Evolutionary conservation across 768 basidiomycete genomes (phyloP), one percentile per base, ranked within the genome.

Genomic region (Suillus decipiens): DNA sequence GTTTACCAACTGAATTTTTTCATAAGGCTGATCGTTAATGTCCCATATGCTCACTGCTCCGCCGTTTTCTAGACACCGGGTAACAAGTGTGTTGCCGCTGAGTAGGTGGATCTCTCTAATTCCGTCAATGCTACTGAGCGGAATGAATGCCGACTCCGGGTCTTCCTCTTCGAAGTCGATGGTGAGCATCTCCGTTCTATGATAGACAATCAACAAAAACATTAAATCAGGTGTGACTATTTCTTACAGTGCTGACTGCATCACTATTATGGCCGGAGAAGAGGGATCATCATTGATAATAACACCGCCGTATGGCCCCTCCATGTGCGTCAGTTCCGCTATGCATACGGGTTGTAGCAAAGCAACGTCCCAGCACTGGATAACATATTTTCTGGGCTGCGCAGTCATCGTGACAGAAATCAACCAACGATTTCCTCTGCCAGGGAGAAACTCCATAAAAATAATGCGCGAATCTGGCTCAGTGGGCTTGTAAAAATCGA

Each of bases 281-380:
- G 63, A 64, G 0, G 72, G 66, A 39, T 78, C 77, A 3, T 78
- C 75, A 62, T 87, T 88, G 45, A 86, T 72, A 7, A 77, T 76
- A 65, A 84, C 71, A 11, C 81, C 80, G n/a, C 77, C 72, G 47
- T 82, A 78, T 12, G 73, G 75, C 5, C 67, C 71, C 36, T 79
- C 73, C 37, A 60, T 68, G 66, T 68, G 73, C 1, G 17, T 61
- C 57, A 78, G 77, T 6, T 73, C 68, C 1, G 86, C 86, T 39
- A 86, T 68, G 64, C 81, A 84, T 9, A 57, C 65, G 0, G 82
- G 79, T 0, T 71, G 63, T 3, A 68, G 59, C 12, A 61, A 11
- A 0, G 69, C 55, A 10, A 87, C 51, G 65, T 89, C 84, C 88
- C 88, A 89, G 66, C 86, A 86, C 43, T 85, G 84, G 33, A 89